Evolutionary conservation across 2,329 filamentous ascomycete genomes (phyloP), one percentile per base, ranked within the genome.

Genomic region (Cordyceps javanica): DNA sequence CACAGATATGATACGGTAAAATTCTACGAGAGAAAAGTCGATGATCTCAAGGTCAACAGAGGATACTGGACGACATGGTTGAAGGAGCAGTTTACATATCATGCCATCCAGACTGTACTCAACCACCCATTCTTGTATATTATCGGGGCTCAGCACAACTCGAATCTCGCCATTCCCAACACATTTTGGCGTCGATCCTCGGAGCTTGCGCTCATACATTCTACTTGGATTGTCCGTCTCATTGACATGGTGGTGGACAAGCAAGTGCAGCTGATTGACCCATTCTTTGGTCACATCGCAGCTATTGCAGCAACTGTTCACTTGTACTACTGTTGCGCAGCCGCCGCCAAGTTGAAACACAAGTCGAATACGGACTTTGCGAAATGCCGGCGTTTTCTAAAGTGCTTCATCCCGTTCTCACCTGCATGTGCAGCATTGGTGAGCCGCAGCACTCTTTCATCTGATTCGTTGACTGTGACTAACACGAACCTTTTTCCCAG

Each of bases 121-220:
- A 81, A 81, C 61, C 78, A 81, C 57, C 78, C 78, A 0, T 81
- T 81, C 59, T 69, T 81, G 8, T 80, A 81, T 63, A 79, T 80
- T 14, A 71, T 79, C 13, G 77, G 76, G 3, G 77, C 78, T 1
- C 77, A 80, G 60, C 74, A 79, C 65, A 80, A 80, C 51, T 72
- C 74, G 3, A 80, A 80, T 48, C 64, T 80, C 28, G 75, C 75
- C 0, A 80, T 80, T 6, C 78, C 78, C 0, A 81, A 81, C 57
- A 78, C 77, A 0, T 82, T 82, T 57, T 82, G 79, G 79, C 70
- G 76, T 41, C 66, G 77, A 3, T 80, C 77, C 0, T 80, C 77
- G 0, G 79, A 82, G 61, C 65, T 79, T 13, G 79, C 78, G 0
- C 65, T 82, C 1, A 66, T 81, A 2, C 79, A 82, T 49, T 73